Conservation (phyloP, 2,329 filamentous ascomycete species). For the Aureobasidium pullulans region DNA sequence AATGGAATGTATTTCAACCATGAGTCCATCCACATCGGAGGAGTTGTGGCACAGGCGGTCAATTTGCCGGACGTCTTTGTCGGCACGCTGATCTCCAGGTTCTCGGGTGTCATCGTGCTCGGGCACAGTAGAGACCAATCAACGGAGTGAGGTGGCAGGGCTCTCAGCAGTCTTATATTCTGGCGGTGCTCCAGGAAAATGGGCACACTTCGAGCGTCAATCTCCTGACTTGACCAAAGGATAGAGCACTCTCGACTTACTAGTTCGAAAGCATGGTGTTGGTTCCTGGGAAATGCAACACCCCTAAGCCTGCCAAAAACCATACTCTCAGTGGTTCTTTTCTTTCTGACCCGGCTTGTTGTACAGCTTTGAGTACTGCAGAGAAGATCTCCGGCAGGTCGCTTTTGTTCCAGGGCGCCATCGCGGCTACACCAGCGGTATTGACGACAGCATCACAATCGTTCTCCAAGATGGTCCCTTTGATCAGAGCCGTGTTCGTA, state of each 20-base stretch:
- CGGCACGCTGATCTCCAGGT: constrained; percentile 25
- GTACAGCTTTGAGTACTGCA: constrained; percentile 28
- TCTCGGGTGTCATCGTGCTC: constrained; percentile 30
- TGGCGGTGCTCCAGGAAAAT: constrained; percentile 30
- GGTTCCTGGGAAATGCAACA: constrained; percentile 32
- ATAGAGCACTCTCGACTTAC: constrained; percentile 20
- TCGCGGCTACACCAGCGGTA: constrained; percentile 32
- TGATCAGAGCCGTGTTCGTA: constrained; percentile 29
- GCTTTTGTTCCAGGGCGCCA: constrained; percentile 32
- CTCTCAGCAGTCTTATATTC: constrained; percentile 25
- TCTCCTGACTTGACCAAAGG: background rate
- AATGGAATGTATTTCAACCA: constrained; percentile 28
- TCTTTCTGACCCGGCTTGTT: constrained; percentile 28
- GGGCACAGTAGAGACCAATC: constrained; percentile 35
- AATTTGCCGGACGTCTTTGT: constrained; percentile 22
- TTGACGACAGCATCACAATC: constrained; percentile 35
- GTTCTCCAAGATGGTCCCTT: constrained; percentile 29
- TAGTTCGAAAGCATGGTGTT: constrained; percentile 28
- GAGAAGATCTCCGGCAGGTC: constrained; percentile 31
- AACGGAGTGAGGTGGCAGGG: constrained; percentile 24
- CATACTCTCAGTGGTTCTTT: constrained; percentile 31
- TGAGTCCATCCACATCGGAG: constrained; percentile 29
- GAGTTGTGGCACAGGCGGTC: constrained; percentile 24
- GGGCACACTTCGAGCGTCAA: constrained; percentile 23
- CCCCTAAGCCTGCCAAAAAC: constrained; percentile 31